Percentiles rank a stretch among this genome's conserved stretches.
phyloP scores from a whole-genome alignment of 164 flowering plant species.

The Malania oleifera region DNA sequence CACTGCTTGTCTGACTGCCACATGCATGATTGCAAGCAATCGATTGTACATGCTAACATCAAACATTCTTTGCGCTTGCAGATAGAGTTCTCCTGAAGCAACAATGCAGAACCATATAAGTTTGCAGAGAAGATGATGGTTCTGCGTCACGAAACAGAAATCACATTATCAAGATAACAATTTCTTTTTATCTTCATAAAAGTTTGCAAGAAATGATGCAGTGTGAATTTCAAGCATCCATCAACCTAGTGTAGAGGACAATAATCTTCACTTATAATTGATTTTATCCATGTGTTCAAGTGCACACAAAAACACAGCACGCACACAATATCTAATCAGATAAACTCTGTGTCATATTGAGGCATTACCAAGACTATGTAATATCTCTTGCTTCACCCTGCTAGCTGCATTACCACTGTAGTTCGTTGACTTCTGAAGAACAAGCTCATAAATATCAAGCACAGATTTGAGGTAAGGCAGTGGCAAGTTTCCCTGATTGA shows the following conservation, averaged over 20 bases:
- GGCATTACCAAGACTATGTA: conserved; percentile 79
- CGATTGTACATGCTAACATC: conserved; percentile 61
- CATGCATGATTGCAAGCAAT: conserved; percentile 53
- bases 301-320: not conserved
- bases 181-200: not conserved
- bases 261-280: not conserved
- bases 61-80: conserved; percentile 82
- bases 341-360: not conserved
- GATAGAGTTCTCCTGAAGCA: conserved; percentile 70
- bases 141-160: not conserved
- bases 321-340: not conserved
- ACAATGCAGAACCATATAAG: conserved; percentile 4
- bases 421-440: conserved; percentile 51
- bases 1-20: conserved; percentile 45
- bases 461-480: conserved; percentile 68
- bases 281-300: not conserved
- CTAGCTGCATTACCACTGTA: conserved; percentile 35
- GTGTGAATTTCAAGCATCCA: no score
- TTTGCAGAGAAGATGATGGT: not conserved
- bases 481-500: conserved; percentile 85
- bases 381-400: conserved; percentile 90
- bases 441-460: conserved; percentile 70
- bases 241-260: not conserved
- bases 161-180: not conserved
- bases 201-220: not conserved